Evolutionary conservation across 257 asterid species (phyloP).

Genomic region (Knoxia roxburghii): DNA sequence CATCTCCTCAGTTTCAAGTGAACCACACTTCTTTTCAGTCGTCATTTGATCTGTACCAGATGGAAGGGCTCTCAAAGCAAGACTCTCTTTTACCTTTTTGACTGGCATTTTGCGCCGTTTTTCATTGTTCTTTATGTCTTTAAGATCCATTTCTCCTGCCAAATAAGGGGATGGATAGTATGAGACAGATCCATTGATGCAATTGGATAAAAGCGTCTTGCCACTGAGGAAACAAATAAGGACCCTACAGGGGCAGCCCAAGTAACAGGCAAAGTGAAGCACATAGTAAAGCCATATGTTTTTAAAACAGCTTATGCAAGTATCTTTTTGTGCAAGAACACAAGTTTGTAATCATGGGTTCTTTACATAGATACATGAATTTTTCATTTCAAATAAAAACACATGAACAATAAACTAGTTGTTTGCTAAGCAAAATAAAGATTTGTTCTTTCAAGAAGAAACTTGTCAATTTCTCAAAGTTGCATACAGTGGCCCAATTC

Average conservation of each 20-base stretch:
- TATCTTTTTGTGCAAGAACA: no score
- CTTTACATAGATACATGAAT: no score
- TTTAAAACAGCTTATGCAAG: no score
- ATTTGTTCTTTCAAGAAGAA: no score
- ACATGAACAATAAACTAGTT: no score
- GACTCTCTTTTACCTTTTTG: conserved; percentile 41
- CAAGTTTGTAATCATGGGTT: not conserved
- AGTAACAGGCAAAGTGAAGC: not conserved
- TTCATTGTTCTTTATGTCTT: conserved; percentile 39
- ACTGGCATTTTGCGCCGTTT: conserved; percentile 52
- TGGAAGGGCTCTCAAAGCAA: conserved; percentile 32
- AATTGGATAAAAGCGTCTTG: not conserved
- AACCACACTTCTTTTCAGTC: conserved; percentile 21
- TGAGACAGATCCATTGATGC: not conserved
- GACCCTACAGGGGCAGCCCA: not conserved
- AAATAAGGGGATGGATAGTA: conserved; percentile 22
- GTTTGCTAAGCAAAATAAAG: not conserved
- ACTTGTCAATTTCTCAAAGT: not conserved
- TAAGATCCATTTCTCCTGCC: conserved; percentile 45
- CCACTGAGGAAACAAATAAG: not conserved
- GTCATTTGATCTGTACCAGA: conserved; percentile 27
- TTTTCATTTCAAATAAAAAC: not conserved
- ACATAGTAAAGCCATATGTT: no score
- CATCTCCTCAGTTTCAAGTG: conserved; percentile 27
- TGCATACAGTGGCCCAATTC: not conserved